Evolutionary conservation across 2,329 filamentous ascomycete genomes (phyloP).

Genomic region (Zasmidium citrigriseum): DNA sequence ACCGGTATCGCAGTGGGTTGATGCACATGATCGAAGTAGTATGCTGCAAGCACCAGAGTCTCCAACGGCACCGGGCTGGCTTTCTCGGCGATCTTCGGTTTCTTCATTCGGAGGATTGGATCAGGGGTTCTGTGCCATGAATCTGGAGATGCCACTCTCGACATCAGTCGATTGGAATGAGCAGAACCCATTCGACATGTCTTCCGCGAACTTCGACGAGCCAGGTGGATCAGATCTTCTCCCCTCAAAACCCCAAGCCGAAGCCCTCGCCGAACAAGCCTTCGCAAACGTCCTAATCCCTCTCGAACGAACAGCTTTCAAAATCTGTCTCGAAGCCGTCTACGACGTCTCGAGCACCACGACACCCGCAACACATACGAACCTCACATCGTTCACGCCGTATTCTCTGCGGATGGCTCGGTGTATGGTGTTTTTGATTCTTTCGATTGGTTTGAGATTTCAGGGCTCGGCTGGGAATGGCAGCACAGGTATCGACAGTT

Average conservation of each 20-base stretch:
- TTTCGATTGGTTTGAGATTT: conserved; percentile 12
- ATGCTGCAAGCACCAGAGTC: conserved; percentile 15
- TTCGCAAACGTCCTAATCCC: conserved; percentile 5
- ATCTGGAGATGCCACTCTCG: conserved; percentile 8
- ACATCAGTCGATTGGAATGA: conserved; percentile 9
- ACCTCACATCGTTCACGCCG: conserved; percentile 10
- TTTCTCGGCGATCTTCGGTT: conserved; percentile 17
- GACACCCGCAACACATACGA: conserved; percentile 4
- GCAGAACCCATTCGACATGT: conserved; percentile 8
- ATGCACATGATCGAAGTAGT: conserved; percentile 8
- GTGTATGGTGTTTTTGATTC: conserved; percentile 13
- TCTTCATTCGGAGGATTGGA: conserved; percentile 17
- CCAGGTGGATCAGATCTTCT: neutral
- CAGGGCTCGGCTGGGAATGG: neutral
- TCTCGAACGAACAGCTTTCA: conserved; percentile 16
- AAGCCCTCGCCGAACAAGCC: conserved; percentile 9
- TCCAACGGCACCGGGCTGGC: conserved; percentile 3
- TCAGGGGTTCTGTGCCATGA: conserved; percentile 11
- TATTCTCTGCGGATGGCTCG: conserved; percentile 14
- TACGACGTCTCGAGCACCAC: conserved; percentile 4
- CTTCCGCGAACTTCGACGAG: neutral
- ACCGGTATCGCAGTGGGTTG: conserved; percentile 16
- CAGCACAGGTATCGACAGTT: conserved; percentile 6
- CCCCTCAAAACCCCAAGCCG: conserved; percentile 7
- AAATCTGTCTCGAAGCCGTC: conserved; percentile 17